Base-by-base conservation (phyloP, 345 rosid genomes). In the Aethionema arabicum region DNA sequence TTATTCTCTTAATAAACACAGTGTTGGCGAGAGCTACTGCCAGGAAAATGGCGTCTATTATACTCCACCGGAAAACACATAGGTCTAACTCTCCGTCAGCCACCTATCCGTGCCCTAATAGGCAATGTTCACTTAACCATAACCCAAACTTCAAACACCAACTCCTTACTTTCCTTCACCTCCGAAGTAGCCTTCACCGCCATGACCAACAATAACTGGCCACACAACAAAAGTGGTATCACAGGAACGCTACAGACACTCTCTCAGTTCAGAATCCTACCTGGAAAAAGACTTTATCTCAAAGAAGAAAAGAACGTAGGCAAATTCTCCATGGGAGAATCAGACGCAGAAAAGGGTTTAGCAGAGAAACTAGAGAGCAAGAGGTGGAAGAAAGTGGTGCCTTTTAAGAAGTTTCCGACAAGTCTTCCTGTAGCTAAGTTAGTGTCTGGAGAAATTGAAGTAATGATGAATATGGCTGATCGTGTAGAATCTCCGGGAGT, bases 41-140 rank as follows among this genome's bases (percentile, higher is more conserved):
- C 97, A 0, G 97, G 98, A 21, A 89, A 80, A 65, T 92, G 98
- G 97, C 95, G 95, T 43, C 63, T 89, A 12, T 57, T 92, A 41
- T 92, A 89, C 82, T 79, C 81, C 38, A 89, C 97, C 0, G 96
- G 97, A 48, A 89, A 84, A 66, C 98, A 89, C 72, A 72, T 89
- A 64, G 98, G 97, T 51, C 68, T 89, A 64, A 89, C 98, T 56
- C 76, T 89, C 43, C 93, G 96, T n/a, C 91, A 85, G 69, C 95
- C 98, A 35, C 68, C 87, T 0, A 45, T 75, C n/a, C 85, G 90
- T 3, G 83, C 79, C 45, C 85, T 92, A 45, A 78, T 89, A 44
- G 97, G 95, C 42, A 66, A 83, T 29, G 87, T 72, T 8, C 66
- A 75, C 74, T 82, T 92, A 43, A 82, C 84, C 10, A 51, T 89